A percentile compares a stretch with the other conserved stretches of the same genome.
These are phyloP conservation scores for Atkinsonella texensis DNA, from an alignment of 2,329 filamentous ascomycete species.

Conservation along the genomic window DNA sequence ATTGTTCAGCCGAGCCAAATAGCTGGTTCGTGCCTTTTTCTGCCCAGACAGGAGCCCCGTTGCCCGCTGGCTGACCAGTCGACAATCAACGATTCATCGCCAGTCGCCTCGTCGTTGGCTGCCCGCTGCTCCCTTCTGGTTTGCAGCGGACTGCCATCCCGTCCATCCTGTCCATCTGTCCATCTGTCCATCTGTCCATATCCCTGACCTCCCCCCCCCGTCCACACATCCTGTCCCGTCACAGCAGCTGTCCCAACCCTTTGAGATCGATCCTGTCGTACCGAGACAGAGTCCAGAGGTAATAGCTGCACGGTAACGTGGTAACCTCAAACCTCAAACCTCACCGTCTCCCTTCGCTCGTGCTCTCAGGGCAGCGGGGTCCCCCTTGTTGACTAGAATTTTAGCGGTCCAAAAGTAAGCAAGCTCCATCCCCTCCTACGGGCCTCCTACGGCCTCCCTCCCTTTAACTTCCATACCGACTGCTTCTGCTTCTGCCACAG, in stretches of 20 bases:
- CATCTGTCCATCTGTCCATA: background rate
- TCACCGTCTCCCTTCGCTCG: constrained; percentile 3
- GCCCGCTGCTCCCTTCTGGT: background rate
- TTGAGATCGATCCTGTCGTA: background rate
- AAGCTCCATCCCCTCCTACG: constrained; percentile 2
- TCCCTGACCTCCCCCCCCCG: background rate
- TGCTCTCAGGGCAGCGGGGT: constrained; percentile 1
- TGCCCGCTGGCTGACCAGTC: background rate
- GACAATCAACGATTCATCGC: constrained; percentile 4
- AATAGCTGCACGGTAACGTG: background rate
- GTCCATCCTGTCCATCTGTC: background rate
- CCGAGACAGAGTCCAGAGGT: too few species aligned
- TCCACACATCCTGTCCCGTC: background rate
- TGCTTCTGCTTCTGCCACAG: background rate
- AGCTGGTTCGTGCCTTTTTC: background rate
- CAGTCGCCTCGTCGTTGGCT: background rate
- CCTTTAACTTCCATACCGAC: constrained; percentile 1
- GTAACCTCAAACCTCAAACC: background rate
- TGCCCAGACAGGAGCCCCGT: background rate
- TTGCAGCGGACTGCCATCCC: background rate
- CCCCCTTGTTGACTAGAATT: constrained; percentile 6
- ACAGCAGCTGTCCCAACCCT: background rate
- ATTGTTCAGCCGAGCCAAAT: background rate
- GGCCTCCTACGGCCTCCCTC: background rate
- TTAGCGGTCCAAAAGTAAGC: constrained; percentile 1